A percentile compares a stretch with the other conserved stretches of the same genome.
Evolutionary conservation across 1,139 yeast genomes (phyloP).

Genomic region (Blastobotrys buckinghamii): DNA sequence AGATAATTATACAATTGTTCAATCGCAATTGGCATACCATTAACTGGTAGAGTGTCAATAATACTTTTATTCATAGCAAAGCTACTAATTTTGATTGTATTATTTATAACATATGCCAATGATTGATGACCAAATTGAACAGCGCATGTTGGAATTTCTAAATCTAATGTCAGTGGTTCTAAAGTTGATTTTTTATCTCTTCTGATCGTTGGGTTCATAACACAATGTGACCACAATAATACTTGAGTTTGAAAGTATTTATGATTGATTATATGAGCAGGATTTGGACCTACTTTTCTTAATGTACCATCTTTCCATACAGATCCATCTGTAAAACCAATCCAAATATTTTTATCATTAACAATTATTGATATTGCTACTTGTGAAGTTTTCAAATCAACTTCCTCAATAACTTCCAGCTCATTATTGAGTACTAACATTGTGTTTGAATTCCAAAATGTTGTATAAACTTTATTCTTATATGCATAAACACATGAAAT

Average conservation of each 20-base stretch:
- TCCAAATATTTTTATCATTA: background rate
- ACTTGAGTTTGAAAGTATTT: background rate
- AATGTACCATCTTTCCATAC: background rate
- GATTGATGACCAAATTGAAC: background rate
- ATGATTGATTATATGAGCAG: background rate
- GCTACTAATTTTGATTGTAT: background rate
- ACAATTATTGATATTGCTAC: conserved; percentile 1
- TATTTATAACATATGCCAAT: background rate
- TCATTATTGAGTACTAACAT: background rate
- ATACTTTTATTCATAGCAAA: background rate
- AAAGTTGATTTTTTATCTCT: background rate
- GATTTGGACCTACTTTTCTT: conserved; percentile 1
- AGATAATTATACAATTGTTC: background rate
- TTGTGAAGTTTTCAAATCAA: no score
- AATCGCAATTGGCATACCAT: background rate
- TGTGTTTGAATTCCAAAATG: background rate
- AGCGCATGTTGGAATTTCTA: conserved; percentile 3
- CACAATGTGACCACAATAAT: conserved; percentile 5
- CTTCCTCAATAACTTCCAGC: background rate
- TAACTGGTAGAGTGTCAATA: background rate
- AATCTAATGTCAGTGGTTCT: background rate
- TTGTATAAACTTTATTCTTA: background rate
- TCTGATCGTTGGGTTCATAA: background rate
- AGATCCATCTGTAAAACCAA: conserved; percentile 4
- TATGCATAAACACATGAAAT: background rate